A percentile compares a stretch with the other conserved stretches of the same genome.
Conservation (phyloP, 495 filamentous ascomycete species). For the Xylaria longipes region DNA sequence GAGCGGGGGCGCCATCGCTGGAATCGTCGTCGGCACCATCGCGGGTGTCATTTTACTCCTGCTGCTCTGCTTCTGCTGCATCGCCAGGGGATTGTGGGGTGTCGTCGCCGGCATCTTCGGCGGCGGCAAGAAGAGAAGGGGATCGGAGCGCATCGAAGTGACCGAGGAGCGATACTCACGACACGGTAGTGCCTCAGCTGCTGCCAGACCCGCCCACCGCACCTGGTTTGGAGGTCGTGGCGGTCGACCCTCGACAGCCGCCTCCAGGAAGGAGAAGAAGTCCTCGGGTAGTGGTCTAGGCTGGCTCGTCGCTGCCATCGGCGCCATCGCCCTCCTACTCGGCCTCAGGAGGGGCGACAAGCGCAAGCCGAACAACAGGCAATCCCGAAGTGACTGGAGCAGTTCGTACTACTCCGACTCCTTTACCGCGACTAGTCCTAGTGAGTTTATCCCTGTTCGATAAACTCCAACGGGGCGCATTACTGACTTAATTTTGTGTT, state of each 20-base stretch:
- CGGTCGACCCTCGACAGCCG: constrained; percentile 58
- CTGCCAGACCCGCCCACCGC: constrained; percentile 51
- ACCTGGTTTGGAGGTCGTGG: constrained; percentile 68
- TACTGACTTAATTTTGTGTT: constrained; percentile 41
- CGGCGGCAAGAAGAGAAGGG: constrained; percentile 53
- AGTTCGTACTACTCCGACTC: constrained; percentile 56
- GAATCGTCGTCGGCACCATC: constrained; percentile 88
- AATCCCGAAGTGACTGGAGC: constrained; percentile 54
- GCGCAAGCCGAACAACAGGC: constrained; percentile 50
- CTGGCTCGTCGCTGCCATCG: constrained; percentile 59
- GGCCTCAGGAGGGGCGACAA: constrained; percentile 75
- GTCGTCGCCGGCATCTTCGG: constrained; percentile 72
- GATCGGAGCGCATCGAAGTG: constrained; percentile 64
- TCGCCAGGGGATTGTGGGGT: constrained; percentile 70
- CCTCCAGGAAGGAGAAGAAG: constrained; percentile 60
- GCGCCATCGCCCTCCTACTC: constrained; percentile 70
- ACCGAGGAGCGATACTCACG: constrained; percentile 71
- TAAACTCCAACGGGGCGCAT: constrained; percentile 29
- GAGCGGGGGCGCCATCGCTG: constrained; percentile 88
- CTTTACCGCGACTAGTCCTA: constrained; percentile 54
- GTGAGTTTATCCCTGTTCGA: constrained; percentile 49
- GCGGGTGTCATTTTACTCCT: constrained; percentile 75
- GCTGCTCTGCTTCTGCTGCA: constrained; percentile 76
- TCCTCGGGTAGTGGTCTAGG: constrained; percentile 52
- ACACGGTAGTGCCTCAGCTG: constrained; percentile 48